Percentiles rank a stretch among this genome's conserved stretches.
Evolutionary conservation across 1,139 yeast species (phyloP).

Genomic region (Lodderomyces parapsilosis): DNA sequence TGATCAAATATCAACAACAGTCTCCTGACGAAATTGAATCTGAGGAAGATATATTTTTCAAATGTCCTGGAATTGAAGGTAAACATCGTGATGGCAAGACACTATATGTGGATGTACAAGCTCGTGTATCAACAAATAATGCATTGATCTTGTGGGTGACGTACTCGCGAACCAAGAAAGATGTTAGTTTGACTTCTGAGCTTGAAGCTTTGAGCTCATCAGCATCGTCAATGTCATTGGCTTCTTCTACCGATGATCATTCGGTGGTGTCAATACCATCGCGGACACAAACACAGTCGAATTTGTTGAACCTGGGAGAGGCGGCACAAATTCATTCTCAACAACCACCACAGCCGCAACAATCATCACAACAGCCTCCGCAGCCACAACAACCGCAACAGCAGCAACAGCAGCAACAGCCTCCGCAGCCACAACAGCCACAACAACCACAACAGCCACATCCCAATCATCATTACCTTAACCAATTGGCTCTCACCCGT

Average conservation of each 20-base stretch:
- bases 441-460: not conserved
- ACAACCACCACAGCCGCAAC: not conserved
- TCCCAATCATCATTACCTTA: constrained; percentile 2
- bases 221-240: constrained; percentile 17
- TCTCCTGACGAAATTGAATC: constrained; percentile 9
- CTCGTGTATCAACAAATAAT: constrained; percentile 64
- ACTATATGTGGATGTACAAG: constrained; percentile 72
- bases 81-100: constrained; percentile 66
- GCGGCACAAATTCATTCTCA: not conserved
- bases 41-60: constrained; percentile 50
- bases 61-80: constrained; percentile 66
- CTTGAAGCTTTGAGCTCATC: constrained; percentile 26
- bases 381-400: not conserved
- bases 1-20: constrained; percentile 18
- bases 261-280: constrained; percentile 9
- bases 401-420: constrained; percentile 8
- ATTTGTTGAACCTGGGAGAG: constrained; percentile 4
- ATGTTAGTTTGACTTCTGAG: constrained; percentile 22
- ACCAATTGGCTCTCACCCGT: not conserved
- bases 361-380: not conserved
- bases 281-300: constrained; percentile 6
- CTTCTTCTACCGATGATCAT: constrained; percentile 12
- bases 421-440: too few species aligned
- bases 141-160: constrained; percentile 83
- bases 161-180: constrained; percentile 53